Evolutionary conservation across 2,329 filamentous ascomycete species (phyloP).

Genomic region (Nectriaceae sp.): DNA sequence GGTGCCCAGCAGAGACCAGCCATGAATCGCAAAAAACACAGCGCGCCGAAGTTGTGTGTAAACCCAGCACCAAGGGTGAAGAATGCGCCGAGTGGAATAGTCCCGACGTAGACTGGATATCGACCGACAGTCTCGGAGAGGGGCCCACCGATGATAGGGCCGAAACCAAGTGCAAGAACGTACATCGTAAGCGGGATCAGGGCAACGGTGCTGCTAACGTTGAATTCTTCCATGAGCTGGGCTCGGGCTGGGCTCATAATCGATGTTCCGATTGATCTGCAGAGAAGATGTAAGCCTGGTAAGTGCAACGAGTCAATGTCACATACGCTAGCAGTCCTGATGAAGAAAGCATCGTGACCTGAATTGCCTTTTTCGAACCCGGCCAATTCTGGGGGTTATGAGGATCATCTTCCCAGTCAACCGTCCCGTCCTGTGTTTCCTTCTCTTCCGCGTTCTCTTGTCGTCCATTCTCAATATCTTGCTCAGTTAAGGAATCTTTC

Average conservation of each 20-base stretch:
- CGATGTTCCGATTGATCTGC: conserved; percentile 54
- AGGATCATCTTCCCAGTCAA: conserved; percentile 39
- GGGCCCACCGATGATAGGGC: conserved; percentile 60
- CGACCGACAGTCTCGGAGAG: conserved; percentile 61
- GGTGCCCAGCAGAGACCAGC: conserved; percentile 54
- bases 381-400: conserved; percentile 57
- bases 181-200: conserved; percentile 63
- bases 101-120: conserved; percentile 50
- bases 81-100: conserved; percentile 49
- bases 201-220: conserved; percentile 54
- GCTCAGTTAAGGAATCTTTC: conserved; percentile 18
- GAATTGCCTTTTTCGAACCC: conserved; percentile 39
- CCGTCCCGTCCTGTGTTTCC: neutral
- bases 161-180: conserved; percentile 60
- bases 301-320: conserved; percentile 9
- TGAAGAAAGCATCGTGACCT: conserved; percentile 39
- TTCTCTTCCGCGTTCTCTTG: conserved; percentile 9
- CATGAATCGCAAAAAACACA: conserved; percentile 59
- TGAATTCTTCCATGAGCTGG: conserved; percentile 53
- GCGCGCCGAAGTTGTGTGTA: conserved; percentile 48
- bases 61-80: conserved; percentile 60
- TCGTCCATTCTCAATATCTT: conserved; percentile 32
- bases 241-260: conserved; percentile 47
- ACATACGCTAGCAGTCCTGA: conserved; percentile 45
- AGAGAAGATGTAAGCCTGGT: neutral